Evolutionary conservation across 225 moss, liverwort and hornwort species (phyloP), one percentile per base, ranked within the genome.

Genomic region (Straminergon stramineum): DNA sequence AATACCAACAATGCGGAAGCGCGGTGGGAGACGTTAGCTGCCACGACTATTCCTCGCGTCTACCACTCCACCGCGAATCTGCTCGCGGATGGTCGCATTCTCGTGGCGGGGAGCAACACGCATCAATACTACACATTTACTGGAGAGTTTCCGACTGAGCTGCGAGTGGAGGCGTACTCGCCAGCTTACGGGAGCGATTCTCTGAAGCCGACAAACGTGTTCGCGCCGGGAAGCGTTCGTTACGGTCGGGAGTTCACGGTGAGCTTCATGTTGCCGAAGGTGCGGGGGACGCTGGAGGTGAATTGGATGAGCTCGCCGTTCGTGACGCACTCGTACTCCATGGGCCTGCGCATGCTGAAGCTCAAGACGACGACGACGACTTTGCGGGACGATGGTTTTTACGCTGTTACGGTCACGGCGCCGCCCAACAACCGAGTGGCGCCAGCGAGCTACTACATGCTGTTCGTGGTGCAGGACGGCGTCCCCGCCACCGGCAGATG

Each of bases 391-490:
- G 91, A 62, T 22, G 91, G 87, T 6, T 31, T 89, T 13, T 95
- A 94, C 90, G 89, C 92, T 26, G 82, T 90, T 8, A 93, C 90
- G 7, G 93, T 92, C 35, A 80, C 94, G 17, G 91, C 97, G 12
- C 97, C 98, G 14, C 83, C 91, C 9, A 93, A 62, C 81, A 83
- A 89, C 83, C 69, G 22, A 24, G 67, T 95, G 41, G 97, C 96
- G 17, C 98, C 94, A 90, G 76, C 94, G 15, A 91, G 95, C 79
- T 96, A 94, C 84, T 97, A 98, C 90, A 96, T 96, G 95, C 93
- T 98, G 13, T 97, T 97, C 84, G 91, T 94, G 37, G 92, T 86
- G 66, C 91, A 92, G 58, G 17, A 73, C 62, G 90, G 90, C 67
- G 60, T 88, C 52, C 92, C 90, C 27, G 91, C 94, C 45, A 89